phyloP scores from a whole-genome alignment of 176 grass and related monocot genomes.

The Lolium perenne region DNA sequence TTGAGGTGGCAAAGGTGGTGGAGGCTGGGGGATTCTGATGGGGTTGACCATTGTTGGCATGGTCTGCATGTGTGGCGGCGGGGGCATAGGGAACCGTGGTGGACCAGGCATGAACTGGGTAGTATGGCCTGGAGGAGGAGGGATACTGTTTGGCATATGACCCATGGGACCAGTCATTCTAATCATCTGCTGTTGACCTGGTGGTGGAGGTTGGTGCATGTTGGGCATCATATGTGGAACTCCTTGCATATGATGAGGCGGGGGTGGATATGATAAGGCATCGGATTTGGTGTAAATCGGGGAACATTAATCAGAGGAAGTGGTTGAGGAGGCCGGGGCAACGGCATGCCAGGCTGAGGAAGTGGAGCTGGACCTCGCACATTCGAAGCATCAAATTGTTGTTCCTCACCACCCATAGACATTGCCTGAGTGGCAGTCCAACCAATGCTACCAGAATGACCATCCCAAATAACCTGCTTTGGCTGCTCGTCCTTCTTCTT shows the following conservation, averaged over 20 bases:
- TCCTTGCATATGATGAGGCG: constrained; percentile 52
- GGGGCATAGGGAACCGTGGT: constrained; percentile 64
- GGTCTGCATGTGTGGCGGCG: constrained; percentile 56
- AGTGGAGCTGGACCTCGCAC: constrained; percentile 72
- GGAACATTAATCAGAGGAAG: constrained; percentile 78
- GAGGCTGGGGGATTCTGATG: constrained; percentile 63
- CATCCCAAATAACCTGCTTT: constrained; percentile 98
- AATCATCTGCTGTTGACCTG: constrained; percentile 64
- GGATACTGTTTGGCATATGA: constrained; percentile 58
- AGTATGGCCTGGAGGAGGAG: constrained; percentile 70
- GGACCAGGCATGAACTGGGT: constrained; percentile 63
- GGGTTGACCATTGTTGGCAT: constrained; percentile 59
- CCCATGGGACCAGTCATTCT: constrained; percentile 52
- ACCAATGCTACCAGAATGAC: constrained; percentile 94
- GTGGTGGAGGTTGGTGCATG: constrained; percentile 63
- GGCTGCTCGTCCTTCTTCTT: constrained; percentile 98
- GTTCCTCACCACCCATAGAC: constrained; percentile 74
- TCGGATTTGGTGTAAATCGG: constrained; percentile 57
- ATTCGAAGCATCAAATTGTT: constrained; percentile 54
- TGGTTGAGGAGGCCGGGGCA: constrained; percentile 80
- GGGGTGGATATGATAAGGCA: constrained; percentile 47
- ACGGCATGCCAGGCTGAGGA: constrained; percentile 59
- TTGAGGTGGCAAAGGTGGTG: constrained; percentile 76
- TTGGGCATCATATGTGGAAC: constrained; percentile 58
- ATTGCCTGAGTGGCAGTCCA: constrained; percentile 86